Evolutionary conservation across 805 yeast species (phyloP), one percentile per base, ranked within the genome.

Genomic region (Myxozyma mucilagina): DNA sequence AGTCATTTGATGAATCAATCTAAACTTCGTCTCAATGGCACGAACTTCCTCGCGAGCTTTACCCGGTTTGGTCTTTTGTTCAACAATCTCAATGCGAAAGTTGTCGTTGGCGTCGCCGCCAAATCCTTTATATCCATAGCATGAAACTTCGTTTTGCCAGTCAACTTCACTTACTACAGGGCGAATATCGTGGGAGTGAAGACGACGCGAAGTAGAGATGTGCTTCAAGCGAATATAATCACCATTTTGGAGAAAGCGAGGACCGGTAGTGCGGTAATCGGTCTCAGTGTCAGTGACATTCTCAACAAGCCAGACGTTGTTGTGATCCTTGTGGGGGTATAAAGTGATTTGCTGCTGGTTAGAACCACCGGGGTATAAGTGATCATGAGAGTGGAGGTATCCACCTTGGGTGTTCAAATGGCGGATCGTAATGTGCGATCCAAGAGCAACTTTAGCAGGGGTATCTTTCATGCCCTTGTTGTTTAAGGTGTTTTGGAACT

Each of bases 111-210:
- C 78, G 66, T 88, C 88, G 16, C 90, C 94, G 1, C 76, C 75
- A 69, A 83, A 83, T 0, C 84, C 82, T 6, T 78, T 73, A 73
- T 82, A 82, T 4, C 93, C 94, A 59, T 84, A 77, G 65, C 90
- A 84, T 32, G 89, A 82, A 0, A 91, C 96, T 73, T 91, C 96
- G 65, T 81, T 82, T 70, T 91, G 87, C 74, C 93, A 92, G 59
- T 94, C 98, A 70, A 90, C 94, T 71, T 90, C 96, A 9, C 93
- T 83, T 32, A 91, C 83, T 9, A 97, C 97, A 2, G 98, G 97
- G 62, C 92, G 84, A 53, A 82, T 77, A 63, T 89, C 88, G 65
- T 80, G 84, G 24, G 90, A 87, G 65, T 85, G 85, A 55, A 94
- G 74, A 49, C 88, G 83, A 64, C 84, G 84, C 14, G 86, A 82